phyloP scores from a whole-genome alignment of 176 grass and related monocot species.

The Triticum dicoccoides region DNA sequence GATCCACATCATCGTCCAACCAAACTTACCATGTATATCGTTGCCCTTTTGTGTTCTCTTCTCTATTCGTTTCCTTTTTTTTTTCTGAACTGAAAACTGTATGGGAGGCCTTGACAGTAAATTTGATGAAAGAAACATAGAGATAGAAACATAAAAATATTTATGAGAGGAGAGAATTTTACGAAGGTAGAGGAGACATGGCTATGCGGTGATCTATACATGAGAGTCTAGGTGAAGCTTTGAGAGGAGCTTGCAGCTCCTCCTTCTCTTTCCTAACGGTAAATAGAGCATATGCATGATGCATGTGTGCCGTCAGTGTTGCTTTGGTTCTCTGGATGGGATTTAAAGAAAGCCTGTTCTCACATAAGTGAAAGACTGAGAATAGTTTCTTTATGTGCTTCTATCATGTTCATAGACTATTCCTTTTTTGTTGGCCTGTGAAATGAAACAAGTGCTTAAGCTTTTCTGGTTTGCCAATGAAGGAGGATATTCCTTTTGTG shows the following conservation, averaged over 20 bases:
- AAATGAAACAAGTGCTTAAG: neutral
- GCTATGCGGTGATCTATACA: neutral
- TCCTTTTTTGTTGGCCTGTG: neutral
- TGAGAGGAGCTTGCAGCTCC: neutral
- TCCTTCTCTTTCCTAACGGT: slow-evolving; percentile 8
- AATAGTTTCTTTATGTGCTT: slow-evolving; percentile 12
- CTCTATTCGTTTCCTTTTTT: neutral
- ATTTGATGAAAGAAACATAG: neutral
- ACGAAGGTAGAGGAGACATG: neutral
- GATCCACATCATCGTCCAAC: neutral
- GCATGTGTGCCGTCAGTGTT: neutral
- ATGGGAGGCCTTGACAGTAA: neutral
- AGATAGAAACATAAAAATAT: neutral
- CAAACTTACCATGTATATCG: neutral
- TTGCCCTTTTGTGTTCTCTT: neutral
- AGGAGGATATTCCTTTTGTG: neutral
- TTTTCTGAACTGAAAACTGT: neutral
- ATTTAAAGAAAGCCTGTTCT: neutral
- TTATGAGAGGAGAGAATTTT: neutral
- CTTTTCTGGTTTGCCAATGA: neutral
- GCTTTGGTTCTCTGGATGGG: neutral
- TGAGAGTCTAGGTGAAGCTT: neutral
- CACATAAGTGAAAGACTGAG: neutral
- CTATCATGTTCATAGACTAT: neutral
- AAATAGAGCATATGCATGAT: neutral